Conservation (phyloP, 148 eudicot genomes). For the Dysphania ambrosioides region DNA sequence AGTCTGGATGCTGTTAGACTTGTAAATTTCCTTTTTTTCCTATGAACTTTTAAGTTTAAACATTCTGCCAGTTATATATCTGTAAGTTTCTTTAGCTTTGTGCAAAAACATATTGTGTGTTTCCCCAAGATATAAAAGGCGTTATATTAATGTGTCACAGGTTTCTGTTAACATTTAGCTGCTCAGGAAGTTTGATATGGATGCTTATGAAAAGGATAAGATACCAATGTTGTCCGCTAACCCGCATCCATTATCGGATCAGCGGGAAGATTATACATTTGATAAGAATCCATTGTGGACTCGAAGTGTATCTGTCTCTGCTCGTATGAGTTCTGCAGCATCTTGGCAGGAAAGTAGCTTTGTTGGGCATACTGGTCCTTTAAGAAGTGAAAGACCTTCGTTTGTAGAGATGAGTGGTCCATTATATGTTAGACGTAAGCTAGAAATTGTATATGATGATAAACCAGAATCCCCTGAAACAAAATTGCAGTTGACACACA, state of each 20-base stretch:
- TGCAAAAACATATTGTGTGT: not conserved
- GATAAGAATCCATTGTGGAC: slow-evolving; percentile 29
- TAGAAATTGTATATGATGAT: slow-evolving; percentile 31
- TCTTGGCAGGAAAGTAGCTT: slow-evolving; percentile 34
- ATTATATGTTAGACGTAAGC: slow-evolving; percentile 37
- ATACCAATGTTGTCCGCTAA: slow-evolving; percentile 45
- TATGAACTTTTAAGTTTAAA: no score
- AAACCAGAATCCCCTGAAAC: slow-evolving; percentile 23
- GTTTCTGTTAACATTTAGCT: slow-evolving; percentile 1
- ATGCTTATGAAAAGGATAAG: slow-evolving; percentile 51
- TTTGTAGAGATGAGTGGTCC: slow-evolving; percentile 61
- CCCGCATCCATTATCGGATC: slow-evolving; percentile 21
- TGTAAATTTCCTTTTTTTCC: no score
- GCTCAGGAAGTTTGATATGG: slow-evolving; percentile 38
- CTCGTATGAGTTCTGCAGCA: slow-evolving; percentile 33
- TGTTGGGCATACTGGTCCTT: slow-evolving; percentile 58
- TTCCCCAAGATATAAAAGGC: not conserved
- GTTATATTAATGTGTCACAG: not conserved
- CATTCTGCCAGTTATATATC: no score
- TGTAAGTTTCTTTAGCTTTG: not conserved
- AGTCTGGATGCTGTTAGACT: no score
- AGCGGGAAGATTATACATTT: slow-evolving; percentile 21
- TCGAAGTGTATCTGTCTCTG: slow-evolving; percentile 56
- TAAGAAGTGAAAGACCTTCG: slow-evolving; percentile 41
- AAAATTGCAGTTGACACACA: slow-evolving; percentile 29